Percentiles rank a stretch among this genome's conserved stretches.
Evolutionary conservation across 148 eudicot genomes (phyloP).

Genomic region (Nepenthes gracilis): DNA sequence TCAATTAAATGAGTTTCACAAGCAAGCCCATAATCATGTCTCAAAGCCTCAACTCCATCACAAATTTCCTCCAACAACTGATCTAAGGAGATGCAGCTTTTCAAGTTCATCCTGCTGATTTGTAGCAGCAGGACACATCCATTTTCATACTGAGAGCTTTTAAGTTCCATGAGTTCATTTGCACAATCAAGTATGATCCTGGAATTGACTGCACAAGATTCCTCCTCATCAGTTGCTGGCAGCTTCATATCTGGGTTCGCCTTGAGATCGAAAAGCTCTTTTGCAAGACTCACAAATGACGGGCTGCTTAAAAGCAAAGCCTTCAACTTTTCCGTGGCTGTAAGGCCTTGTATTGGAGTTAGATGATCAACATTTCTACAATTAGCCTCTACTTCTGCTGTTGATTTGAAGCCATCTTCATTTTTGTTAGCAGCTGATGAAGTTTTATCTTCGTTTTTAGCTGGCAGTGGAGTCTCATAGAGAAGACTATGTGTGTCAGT

Average conservation of each 20-base stretch:
- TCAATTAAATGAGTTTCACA: slow-evolving; percentile 20
- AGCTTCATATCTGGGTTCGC: slow-evolving; percentile 4
- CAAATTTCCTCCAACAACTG: slow-evolving; percentile 39
- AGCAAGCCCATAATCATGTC: slow-evolving; percentile 14
- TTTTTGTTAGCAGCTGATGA: too few relatives aligned
- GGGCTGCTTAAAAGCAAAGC: slow-evolving; percentile 34
- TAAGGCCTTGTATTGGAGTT: background rate
- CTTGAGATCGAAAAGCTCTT: slow-evolving; percentile 31
- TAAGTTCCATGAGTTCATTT: slow-evolving; percentile 37
- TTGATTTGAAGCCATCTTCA: background rate
- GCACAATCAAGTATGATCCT: slow-evolving; percentile 50
- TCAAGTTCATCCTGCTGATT: slow-evolving; percentile 6
- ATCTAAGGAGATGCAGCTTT: slow-evolving; percentile 14
- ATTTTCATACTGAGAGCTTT: slow-evolving; percentile 12
- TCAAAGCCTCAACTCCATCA: slow-evolving; percentile 31
- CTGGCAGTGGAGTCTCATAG: background rate
- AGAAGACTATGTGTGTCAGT: too few relatives aligned
- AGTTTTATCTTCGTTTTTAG: too few relatives aligned
- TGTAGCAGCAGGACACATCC: slow-evolving; percentile 17
- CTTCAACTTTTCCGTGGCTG: slow-evolving; percentile 2
- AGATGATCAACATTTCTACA: too few relatives aligned
- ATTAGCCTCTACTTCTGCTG: background rate
- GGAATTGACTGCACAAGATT: slow-evolving; percentile 10
- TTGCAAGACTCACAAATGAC: slow-evolving; percentile 24
- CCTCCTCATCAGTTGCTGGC: slow-evolving; percentile 3